Conservation (phyloP, 371 early-diverging fungal genomes). For the Mucor plumbeus region DNA sequence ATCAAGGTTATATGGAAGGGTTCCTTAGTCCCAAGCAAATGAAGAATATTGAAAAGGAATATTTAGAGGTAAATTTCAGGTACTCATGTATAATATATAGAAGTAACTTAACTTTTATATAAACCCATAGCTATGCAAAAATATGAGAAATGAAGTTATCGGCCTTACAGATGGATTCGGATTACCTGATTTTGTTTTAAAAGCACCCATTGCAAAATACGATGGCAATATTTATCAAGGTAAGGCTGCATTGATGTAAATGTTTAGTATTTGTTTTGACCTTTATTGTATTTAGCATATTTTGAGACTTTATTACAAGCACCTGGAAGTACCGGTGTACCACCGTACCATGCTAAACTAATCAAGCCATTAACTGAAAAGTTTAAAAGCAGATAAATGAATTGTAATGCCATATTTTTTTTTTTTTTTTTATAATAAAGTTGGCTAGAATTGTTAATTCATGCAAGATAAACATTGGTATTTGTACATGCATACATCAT, state of each 20-base stretch:
- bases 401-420: no score
- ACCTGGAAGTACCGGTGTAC: conserved; percentile 37
- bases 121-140: conserved; percentile 40
- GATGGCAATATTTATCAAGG: conserved; percentile 68
- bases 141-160: conserved; percentile 59
- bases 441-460: background rate
- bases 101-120: background rate
- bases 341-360: conserved; percentile 41
- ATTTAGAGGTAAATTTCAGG: conserved; percentile 37
- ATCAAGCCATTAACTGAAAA: conserved; percentile 46
- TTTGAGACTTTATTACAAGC: conserved; percentile 46
- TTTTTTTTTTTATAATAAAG: no score
- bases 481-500: no score
- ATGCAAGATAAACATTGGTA: background rate
- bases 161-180: conserved; percentile 68
- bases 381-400: conserved; percentile 8
- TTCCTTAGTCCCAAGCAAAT: conserved; percentile 54
- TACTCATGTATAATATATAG: background rate
- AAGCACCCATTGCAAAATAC: conserved; percentile 68
- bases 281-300: conserved; percentile 32
- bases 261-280: background rate
- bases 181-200: conserved; percentile 68
- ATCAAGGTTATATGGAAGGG: conserved; percentile 57
- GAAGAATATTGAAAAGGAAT: conserved; percentile 47
- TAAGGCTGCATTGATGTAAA: conserved; percentile 16